These are phyloP conservation scores for Podospora bellae-mahoneyi DNA, from an alignment of 495 filamentous ascomycete species.

Conservation along the genomic window DNA sequence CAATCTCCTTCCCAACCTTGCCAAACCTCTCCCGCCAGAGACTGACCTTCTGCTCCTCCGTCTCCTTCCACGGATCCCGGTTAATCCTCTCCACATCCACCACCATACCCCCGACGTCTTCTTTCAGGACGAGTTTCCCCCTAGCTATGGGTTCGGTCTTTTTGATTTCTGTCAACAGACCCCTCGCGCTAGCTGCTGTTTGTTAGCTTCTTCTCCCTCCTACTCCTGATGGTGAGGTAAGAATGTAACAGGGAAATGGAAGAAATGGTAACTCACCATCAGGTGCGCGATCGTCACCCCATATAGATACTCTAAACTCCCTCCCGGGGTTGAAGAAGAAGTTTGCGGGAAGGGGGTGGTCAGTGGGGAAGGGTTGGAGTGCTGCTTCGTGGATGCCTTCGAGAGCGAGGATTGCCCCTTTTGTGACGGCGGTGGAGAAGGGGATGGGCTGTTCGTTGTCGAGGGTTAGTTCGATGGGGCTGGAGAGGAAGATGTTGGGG, in stretches of 20 bases:
- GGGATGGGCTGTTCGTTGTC: background rate
- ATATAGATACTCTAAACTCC: constrained; percentile 16
- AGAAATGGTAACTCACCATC: background rate
- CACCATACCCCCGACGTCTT: constrained; percentile 9
- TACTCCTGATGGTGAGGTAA: background rate
- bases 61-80: constrained; percentile 19
- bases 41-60: constrained; percentile 11
- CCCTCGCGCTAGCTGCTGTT: constrained; percentile 1
- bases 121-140: constrained; percentile 9
- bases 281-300: constrained; percentile 8
- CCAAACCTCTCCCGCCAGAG: constrained; percentile 18
- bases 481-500: constrained; percentile 7
- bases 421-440: background rate
- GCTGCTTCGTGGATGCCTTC: constrained; percentile 16
- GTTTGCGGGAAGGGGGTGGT: background rate
- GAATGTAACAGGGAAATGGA: background rate
- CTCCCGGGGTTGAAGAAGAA: constrained; percentile 18
- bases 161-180: constrained; percentile 4
- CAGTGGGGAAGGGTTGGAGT: constrained; percentile 15
- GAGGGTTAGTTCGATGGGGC: background rate
- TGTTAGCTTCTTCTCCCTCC: background rate
- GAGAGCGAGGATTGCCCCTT: background rate
- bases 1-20: constrained; percentile 16
- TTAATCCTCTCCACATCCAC: constrained; percentile 22
- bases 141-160: constrained; percentile 2